Conservation (phyloP, 352 stramenopile species). For the Globisporangium irregulare region DNA sequence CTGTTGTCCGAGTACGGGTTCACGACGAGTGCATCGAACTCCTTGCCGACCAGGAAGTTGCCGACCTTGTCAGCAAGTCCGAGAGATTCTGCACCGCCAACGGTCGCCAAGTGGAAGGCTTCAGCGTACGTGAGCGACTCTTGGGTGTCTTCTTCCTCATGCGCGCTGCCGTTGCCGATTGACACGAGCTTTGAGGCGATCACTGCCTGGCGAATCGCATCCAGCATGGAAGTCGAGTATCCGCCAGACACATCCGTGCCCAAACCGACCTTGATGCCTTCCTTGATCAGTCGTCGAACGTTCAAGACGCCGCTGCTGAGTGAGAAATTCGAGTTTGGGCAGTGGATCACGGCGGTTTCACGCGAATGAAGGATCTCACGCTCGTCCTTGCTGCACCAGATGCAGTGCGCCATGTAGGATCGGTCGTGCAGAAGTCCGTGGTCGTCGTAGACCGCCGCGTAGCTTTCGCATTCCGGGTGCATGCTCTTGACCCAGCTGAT, state of each 20-base stretch:
- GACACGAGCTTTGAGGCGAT: conserved; percentile 87
- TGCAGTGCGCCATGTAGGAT: conserved; percentile 94
- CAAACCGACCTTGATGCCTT: conserved; percentile 89
- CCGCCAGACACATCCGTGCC: conserved; percentile 94
- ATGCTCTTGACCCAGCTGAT: conserved; percentile 84
- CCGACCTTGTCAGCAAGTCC: conserved; percentile 79
- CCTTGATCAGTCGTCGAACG: conserved; percentile 63
- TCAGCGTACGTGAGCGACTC: conserved; percentile 67
- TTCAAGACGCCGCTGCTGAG: conserved; percentile 88
- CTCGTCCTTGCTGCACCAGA: conserved; percentile 84
- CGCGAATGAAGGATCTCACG: conserved; percentile 57
- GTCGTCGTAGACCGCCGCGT: conserved; percentile 79
- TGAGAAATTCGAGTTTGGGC: conserved; percentile 94
- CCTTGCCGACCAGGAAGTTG: conserved; percentile 87
- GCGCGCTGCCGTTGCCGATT: conserved; percentile 56
- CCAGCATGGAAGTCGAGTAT: conserved; percentile 93
- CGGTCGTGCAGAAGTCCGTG: conserved; percentile 87
- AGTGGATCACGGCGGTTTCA: conserved; percentile 90
- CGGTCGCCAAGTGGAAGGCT: conserved; percentile 89
- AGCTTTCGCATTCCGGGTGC: conserved; percentile 76
- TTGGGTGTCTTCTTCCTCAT: conserved; percentile 28
- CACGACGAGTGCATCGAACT: conserved; percentile 91
- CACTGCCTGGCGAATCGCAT: conserved; percentile 87
- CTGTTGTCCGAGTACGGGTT: conserved; percentile 51
- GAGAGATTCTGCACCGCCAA: conserved; percentile 81